Percentiles rank a stretch among this genome's conserved stretches.
Conservation (phyloP, 257 asterid genomes). For the Phtheirospermum japonicum region DNA sequence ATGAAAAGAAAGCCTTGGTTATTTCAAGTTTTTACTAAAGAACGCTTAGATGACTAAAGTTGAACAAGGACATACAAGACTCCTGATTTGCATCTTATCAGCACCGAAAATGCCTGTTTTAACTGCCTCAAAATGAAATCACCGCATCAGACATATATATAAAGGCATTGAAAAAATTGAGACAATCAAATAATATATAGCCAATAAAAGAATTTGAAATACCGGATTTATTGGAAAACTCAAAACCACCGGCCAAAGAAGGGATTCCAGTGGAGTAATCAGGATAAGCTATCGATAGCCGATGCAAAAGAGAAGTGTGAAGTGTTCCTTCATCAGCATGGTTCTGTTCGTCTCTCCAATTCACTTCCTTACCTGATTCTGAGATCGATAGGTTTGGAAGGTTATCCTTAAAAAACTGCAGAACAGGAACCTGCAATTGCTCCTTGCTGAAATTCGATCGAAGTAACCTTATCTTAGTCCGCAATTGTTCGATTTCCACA, state of each 20-base stretch:
- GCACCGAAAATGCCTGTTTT: constrained; percentile 51
- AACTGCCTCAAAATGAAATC: constrained; percentile 52
- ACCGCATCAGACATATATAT: constrained; percentile 22
- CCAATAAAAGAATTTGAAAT: constrained; percentile 22
- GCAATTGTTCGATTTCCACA: constrained; percentile 65
- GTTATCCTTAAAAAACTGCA: constrained; percentile 66
- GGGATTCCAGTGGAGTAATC: constrained; percentile 57
- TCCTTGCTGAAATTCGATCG: constrained; percentile 58
- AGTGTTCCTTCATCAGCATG: constrained; percentile 48
- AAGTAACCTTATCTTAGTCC: constrained; percentile 54
- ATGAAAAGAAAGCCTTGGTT: too few relatives aligned
- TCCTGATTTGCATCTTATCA: constrained; percentile 61
- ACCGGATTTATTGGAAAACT: constrained; percentile 75
- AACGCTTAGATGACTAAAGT: constrained; percentile 16
- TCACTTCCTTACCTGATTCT: constrained; percentile 52
- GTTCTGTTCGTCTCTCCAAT: constrained; percentile 44
- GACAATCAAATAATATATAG: constrained; percentile 10
- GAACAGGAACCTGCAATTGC: constrained; percentile 56
- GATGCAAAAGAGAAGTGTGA: constrained; percentile 65
- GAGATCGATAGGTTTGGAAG: constrained; percentile 53
- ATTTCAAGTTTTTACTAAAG: too few relatives aligned
- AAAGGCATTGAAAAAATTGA: not conserved
- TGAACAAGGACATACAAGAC: constrained; percentile 54
- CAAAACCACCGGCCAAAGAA: constrained; percentile 63
- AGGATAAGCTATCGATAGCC: constrained; percentile 59